Percentiles rank a stretch among this genome's conserved stretches.
Evolutionary conservation across 2,329 filamentous ascomycete genomes (phyloP).

Genomic region (Ophiostoma populinum): DNA sequence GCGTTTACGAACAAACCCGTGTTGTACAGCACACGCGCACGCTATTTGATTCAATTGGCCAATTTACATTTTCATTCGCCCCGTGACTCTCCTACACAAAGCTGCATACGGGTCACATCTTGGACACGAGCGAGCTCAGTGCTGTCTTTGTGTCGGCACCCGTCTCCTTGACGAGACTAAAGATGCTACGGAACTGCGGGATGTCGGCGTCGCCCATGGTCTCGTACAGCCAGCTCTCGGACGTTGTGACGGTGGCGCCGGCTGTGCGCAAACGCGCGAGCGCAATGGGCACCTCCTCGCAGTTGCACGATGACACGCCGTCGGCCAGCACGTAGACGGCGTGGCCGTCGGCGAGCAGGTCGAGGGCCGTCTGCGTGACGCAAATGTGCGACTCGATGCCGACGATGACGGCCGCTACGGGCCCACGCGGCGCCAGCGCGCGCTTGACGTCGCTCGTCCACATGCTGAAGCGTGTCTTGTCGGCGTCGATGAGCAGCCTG

Average conservation of each 20-base stretch:
- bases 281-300: slow-evolving; percentile 63
- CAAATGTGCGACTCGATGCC: slow-evolving; percentile 93
- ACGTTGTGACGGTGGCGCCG: slow-evolving; percentile 66
- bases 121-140: slow-evolving; percentile 48
- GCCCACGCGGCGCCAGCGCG: slow-evolving; percentile 7
- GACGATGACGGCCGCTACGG: slow-evolving; percentile 48
- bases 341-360: slow-evolving; percentile 59
- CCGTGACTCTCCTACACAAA: too few relatives aligned
- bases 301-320: slow-evolving; percentile 75
- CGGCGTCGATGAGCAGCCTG: slow-evolving; percentile 29
- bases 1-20: too few relatives aligned
- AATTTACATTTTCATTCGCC: too few relatives aligned
- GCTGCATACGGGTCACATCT: too few relatives aligned
- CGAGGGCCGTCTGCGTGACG: slow-evolving; percentile 79
- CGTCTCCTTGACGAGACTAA: slow-evolving; percentile 62
- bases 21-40: too few relatives aligned
- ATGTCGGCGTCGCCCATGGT: slow-evolving; percentile 66
- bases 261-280: slow-evolving; percentile 57
- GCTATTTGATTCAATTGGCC: too few relatives aligned
- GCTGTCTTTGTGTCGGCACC: slow-evolving; percentile 51
- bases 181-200: slow-evolving; percentile 55
- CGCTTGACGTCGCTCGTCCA: slow-evolving; percentile 47
- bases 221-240: slow-evolving; percentile 84
- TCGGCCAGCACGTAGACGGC: slow-evolving; percentile 77
- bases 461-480: slow-evolving; percentile 92